phyloP scores from a whole-genome alignment of 2,329 filamentous ascomycete genomes.

The Beauveria sp. region DNA sequence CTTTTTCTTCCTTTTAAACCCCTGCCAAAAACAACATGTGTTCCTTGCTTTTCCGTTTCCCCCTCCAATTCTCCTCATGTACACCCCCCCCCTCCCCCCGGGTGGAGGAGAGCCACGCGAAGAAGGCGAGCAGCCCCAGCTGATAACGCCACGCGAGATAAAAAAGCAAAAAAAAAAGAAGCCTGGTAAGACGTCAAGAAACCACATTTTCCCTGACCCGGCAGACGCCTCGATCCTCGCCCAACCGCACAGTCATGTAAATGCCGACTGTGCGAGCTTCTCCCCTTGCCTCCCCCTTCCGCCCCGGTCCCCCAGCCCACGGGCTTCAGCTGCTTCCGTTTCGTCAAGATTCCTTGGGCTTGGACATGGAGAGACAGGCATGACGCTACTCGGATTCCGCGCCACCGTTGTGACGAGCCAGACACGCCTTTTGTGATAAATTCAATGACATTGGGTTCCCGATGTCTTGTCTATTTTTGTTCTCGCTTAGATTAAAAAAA shows the following conservation, averaged over 20 bases:
- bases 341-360: not conserved
- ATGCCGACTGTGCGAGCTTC: too few relatives aligned
- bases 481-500: not conserved
- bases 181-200: not conserved
- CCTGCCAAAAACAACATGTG: not conserved
- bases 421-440: too few relatives aligned
- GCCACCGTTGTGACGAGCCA: not conserved
- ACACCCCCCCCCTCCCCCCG: not conserved
- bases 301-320: not conserved
- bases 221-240: not conserved
- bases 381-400: not conserved
- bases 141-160: slow-evolving; percentile 3
- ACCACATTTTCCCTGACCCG: too few relatives aligned
- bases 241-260: not conserved
- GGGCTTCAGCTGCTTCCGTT: not conserved
- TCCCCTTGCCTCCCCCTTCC: not conserved
- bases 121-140: slow-evolving; percentile 4
- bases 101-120: not conserved
- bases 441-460: too few relatives aligned
- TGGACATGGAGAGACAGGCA: not conserved
- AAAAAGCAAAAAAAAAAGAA: not conserved
- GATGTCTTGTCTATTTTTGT: not conserved
- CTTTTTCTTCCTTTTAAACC: not conserved
- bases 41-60: not conserved
- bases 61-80: not conserved